Percentiles rank a stretch among this genome's conserved stretches.
phyloP scores from a whole-genome alignment of 345 rosid genomes.

The Syzygium oleosum region DNA sequence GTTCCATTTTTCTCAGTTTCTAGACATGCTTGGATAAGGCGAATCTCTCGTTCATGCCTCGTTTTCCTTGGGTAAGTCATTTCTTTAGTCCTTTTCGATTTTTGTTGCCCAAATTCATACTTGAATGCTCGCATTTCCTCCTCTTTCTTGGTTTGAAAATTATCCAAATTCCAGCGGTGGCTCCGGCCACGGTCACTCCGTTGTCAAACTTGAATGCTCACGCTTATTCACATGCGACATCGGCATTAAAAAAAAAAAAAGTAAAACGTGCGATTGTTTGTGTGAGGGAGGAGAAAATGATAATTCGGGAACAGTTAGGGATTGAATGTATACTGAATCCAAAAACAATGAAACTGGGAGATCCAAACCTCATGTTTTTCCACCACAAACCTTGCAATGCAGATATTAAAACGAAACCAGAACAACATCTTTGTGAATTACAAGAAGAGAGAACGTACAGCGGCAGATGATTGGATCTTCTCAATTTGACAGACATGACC shows the following conservation, averaged over 20 bases:
- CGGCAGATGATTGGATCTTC: too few relatives aligned
- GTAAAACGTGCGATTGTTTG: background rate
- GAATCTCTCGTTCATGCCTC: background rate
- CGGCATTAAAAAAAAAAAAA: background rate
- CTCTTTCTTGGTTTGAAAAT: background rate
- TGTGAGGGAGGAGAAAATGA: background rate
- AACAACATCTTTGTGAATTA: background rate
- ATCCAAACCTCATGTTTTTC: background rate
- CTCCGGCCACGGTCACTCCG: background rate
- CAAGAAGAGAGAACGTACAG: background rate
- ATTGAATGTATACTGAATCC: background rate
- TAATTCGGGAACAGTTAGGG: background rate
- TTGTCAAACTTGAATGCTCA: background rate
- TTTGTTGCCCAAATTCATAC: background rate
- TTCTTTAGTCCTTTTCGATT: background rate
- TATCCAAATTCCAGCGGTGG: rapidly evolving
- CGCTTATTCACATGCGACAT: background rate
- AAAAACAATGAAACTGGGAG: background rate
- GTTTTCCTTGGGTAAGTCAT: background rate
- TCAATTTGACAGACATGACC: background rate
- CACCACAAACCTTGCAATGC: background rate
- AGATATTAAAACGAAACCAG: background rate
- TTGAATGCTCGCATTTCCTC: background rate
- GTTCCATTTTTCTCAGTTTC: background rate
- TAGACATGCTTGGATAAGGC: background rate